These are phyloP conservation scores for Neurospora africana DNA, from an alignment of 495 filamentous ascomycete species.

Conservation along the genomic window DNA sequence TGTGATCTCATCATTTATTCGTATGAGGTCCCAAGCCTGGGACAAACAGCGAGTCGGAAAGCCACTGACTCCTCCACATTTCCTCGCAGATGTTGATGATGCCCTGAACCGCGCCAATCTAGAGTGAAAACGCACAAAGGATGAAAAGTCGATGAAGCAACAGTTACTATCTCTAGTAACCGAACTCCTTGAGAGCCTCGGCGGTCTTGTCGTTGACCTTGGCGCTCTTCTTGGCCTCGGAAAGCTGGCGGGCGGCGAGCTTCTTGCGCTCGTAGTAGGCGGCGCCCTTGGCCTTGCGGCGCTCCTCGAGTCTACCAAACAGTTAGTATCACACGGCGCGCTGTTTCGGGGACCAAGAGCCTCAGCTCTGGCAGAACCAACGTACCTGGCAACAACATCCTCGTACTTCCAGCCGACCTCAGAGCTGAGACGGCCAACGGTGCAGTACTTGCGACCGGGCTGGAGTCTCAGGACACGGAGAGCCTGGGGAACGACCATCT, in stretches of 20 bases:
- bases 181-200: constrained; percentile 43
- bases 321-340: constrained; percentile 28
- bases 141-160: constrained; percentile 14
- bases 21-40: constrained; percentile 27
- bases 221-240: constrained; percentile 84
- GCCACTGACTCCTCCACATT: constrained; percentile 24
- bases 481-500: constrained; percentile 97
- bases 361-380: constrained; percentile 13
- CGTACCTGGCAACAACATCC: constrained; percentile 93
- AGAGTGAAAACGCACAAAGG: constrained; percentile 31
- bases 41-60: constrained; percentile 26
- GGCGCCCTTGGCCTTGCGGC: constrained; percentile 95
- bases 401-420: constrained; percentile 99
- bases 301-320: constrained; percentile 79
- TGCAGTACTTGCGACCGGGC: constrained; percentile 99
- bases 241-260: constrained; percentile 75
- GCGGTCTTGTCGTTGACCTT: constrained; percentile 63
- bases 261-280: constrained; percentile 99
- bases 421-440: constrained; percentile 90
- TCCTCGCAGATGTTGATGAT: constrained; percentile 32
- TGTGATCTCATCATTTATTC: constrained; percentile 28
- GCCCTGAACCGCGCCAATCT: constrained; percentile 34
- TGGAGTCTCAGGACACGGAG: constrained; percentile 88
- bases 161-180: constrained; percentile 38
- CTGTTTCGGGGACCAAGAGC: background rate